These are phyloP conservation scores for Amanita brunnescens DNA, from an alignment of 768 basidiomycete genomes.

Conservation along the genomic window DNA sequence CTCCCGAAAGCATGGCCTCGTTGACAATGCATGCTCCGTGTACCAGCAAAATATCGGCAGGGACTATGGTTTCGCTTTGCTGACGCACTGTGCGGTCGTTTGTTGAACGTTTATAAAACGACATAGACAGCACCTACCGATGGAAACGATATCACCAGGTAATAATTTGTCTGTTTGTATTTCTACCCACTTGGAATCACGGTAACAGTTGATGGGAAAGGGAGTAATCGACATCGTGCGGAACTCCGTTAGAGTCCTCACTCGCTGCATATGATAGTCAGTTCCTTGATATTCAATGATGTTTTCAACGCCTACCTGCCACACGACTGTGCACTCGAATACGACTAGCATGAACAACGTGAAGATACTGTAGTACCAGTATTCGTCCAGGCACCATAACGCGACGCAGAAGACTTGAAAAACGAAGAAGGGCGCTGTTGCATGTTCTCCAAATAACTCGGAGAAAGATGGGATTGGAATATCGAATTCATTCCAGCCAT, in stretches of 20 bases:
- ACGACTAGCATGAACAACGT: slow-evolving; percentile 97
- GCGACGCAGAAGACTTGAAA: slow-evolving; percentile 98
- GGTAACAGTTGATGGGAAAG: slow-evolving; percentile 75
- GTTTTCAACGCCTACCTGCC: slow-evolving; percentile 59
- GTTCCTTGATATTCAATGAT: neutral
- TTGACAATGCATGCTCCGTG: slow-evolving; percentile 95
- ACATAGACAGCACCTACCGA: slow-evolving; percentile 31
- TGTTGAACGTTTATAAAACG: neutral
- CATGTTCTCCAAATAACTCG: slow-evolving; percentile 90
- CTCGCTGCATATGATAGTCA: slow-evolving; percentile 44
- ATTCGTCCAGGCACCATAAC: slow-evolving; percentile 96
- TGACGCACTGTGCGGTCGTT: slow-evolving; percentile 39
- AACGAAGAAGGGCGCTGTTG: slow-evolving; percentile 98
- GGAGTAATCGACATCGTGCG: slow-evolving; percentile 94
- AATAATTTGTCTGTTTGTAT: slow-evolving; percentile 82
- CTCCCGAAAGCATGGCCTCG: slow-evolving; percentile 98
- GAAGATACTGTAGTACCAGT: slow-evolving; percentile 98
- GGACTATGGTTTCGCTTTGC: slow-evolving; percentile 77
- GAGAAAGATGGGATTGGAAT: slow-evolving; percentile 94
- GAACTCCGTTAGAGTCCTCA: slow-evolving; percentile 90
- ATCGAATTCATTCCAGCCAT: slow-evolving; percentile 92
- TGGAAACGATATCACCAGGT: slow-evolving; percentile 87
- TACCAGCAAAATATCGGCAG: slow-evolving; percentile 89
- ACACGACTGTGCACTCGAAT: slow-evolving; percentile 98
- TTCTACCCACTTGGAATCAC: slow-evolving; percentile 72